These are phyloP conservation scores for Kodamaea suecica DNA, from an alignment of 1,139 yeast species.

Conservation along the genomic window DNA sequence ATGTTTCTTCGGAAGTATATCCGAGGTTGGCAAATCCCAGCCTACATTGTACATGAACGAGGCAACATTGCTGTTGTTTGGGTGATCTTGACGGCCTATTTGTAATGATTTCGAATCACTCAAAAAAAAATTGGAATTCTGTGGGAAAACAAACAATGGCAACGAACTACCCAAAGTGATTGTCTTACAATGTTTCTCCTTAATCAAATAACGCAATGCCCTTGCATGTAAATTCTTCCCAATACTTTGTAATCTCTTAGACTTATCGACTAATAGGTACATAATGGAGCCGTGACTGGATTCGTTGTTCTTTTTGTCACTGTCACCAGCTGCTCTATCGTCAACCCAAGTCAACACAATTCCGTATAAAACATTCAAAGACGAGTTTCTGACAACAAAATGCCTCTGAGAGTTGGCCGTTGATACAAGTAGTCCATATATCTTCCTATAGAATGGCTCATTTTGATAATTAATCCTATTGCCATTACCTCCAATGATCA, in stretches of 20 bases:
- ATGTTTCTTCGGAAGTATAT: slow-evolving; percentile 22
- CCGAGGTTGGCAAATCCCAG: slow-evolving; percentile 28
- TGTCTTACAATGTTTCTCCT: slow-evolving; percentile 42
- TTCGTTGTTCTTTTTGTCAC: slow-evolving; percentile 18
- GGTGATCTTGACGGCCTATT: neutral
- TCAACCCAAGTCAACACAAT: slow-evolving; percentile 57
- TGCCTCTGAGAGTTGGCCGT: slow-evolving; percentile 38
- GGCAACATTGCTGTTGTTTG: slow-evolving; percentile 19
- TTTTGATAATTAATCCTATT: slow-evolving; percentile 24
- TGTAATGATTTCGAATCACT: neutral
- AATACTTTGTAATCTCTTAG: slow-evolving; percentile 55
- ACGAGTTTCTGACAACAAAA: slow-evolving; percentile 60
- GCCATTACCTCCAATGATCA: slow-evolving; percentile 3
- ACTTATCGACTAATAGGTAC: slow-evolving; percentile 52
- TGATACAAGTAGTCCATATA: slow-evolving; percentile 30
- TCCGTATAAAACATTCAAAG: slow-evolving; percentile 56
- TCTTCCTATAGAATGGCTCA: slow-evolving; percentile 29
- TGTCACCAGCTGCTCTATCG: slow-evolving; percentile 13
- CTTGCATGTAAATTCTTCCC: slow-evolving; percentile 57
- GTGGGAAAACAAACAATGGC: slow-evolving; percentile 50
- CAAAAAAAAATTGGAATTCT: slow-evolving; percentile 20
- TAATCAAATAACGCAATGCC: slow-evolving; percentile 50
- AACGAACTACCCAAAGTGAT: slow-evolving; percentile 51
- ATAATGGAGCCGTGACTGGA: slow-evolving; percentile 41
- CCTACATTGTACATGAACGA: slow-evolving; percentile 39